Evolutionary conservation across 129 eudicot genomes (phyloP), one percentile per base, ranked within the genome.

Genomic region (Rutidosis leptorrhynchoides): DNA sequence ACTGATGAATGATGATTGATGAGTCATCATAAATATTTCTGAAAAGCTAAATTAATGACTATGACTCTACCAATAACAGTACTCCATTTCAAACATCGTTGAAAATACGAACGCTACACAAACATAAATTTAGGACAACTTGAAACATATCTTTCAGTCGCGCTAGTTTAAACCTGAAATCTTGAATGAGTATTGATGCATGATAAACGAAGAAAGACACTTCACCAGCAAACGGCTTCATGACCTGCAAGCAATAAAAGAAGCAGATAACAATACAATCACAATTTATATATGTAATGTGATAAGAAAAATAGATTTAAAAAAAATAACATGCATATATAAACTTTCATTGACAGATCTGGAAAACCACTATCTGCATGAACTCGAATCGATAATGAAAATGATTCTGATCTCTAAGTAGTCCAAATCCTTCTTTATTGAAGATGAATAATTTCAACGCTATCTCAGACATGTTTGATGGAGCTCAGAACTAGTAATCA

Each of bases 381-480:
- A 69, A 56, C 19, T 69, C 26, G 5, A 57, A 56, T 40, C 74
- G 55, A 28, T 30, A 43, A 24, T n/a, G 22, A 15, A 30, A 51
- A 11, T 25, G 76, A 30, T 72, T 3, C 22, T 62, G 37, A 33
- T 23, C 22, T 32, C 20, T 25, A 33, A 30, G 35, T 10, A 49
- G 63, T 48, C 26, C 77, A 62, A 49, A 51, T 61, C 62, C 53
- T 16, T 69, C 33, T 32, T 24, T 24, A 16, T 19, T 12, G 33
- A 33, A 30, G 14, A 16, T 58, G 3, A 70, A 17, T 58, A 5
- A 26, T 58, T 70, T 58, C 69, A 72, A 54, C 8, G 69, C 19
- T 45, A 20, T 72, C 76, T 72, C 63, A 46, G 61, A 23, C 69
- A 22, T 49, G 76, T 59, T 72, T 72, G 69, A 48, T 30, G 24